phyloP scores from a whole-genome alignment of 2,329 filamentous ascomycete genomes.

The Aspergillus fructus region DNA sequence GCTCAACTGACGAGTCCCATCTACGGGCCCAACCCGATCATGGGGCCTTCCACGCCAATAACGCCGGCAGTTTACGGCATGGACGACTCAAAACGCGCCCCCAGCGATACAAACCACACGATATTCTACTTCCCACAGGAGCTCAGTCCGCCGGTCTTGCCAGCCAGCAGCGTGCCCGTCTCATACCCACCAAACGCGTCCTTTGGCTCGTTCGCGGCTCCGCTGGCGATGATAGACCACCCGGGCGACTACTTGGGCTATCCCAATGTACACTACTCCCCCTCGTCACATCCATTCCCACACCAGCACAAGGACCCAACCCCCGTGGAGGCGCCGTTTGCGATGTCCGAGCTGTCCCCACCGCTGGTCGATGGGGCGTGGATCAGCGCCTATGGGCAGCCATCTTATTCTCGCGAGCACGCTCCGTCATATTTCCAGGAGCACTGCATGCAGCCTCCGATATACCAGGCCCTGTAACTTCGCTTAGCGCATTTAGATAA shows the following conservation, averaged over 20 bases:
- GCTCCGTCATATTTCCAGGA: neutral
- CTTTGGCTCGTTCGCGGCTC: neutral
- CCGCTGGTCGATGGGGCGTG: neutral
- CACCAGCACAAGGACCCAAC: neutral
- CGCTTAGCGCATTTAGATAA: neutral
- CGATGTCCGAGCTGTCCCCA: neutral
- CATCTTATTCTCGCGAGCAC: neutral
- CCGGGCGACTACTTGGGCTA: neutral
- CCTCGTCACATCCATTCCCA: neutral
- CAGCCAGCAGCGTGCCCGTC: neutral
- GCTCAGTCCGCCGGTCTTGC: neutral
- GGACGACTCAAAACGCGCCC: neutral
- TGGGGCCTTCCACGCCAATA: neutral
- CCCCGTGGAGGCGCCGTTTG: neutral
- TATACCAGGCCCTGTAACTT: neutral
- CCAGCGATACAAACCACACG: neutral
- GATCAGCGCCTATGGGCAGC: neutral
- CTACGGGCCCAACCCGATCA: neutral
- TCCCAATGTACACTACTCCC: neutral
- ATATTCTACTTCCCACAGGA: slow-evolving; percentile 4
- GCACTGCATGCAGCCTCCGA: neutral
- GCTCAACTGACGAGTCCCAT: neutral
- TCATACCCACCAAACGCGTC: neutral
- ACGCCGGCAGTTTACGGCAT: slow-evolving; percentile 2
- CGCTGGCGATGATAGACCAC: neutral